A percentile compares a stretch with the other conserved stretches of the same genome.
Evolutionary conservation across 306 rosid species (phyloP).

Genomic region (Cucumis melo): DNA sequence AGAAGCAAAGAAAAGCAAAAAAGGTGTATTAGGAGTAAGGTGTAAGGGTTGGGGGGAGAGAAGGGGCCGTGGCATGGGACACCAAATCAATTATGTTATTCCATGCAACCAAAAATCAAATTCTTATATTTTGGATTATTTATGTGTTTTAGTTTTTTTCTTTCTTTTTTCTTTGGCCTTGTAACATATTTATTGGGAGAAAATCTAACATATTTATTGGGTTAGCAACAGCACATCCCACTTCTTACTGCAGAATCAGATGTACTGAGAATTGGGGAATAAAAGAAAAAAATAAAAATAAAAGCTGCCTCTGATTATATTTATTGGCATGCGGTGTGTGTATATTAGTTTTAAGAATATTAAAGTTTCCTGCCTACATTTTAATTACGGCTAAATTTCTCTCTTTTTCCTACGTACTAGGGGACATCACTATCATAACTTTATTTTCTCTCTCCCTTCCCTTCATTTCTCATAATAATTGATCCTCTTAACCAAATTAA

Average conservation of each 20-base stretch:
- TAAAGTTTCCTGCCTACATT: neutral
- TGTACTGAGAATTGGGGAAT: neutral
- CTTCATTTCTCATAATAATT: too few species aligned
- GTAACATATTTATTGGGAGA: too few species aligned
- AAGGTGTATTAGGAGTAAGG: neutral
- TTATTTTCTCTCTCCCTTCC: too few species aligned
- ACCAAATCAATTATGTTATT: neutral
- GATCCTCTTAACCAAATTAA: too few species aligned
- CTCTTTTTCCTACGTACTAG: too few species aligned
- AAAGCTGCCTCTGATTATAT: neutral
- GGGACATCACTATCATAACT: too few species aligned
- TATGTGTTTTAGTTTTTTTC: neutral
- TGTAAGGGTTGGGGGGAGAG: neutral
- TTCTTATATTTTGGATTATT: conserved; percentile 1
- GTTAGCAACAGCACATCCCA: neutral
- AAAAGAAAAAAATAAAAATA: neutral
- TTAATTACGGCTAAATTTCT: neutral
- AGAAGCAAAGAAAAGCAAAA: neutral
- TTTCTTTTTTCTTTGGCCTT: too few species aligned
- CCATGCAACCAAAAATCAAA: neutral
- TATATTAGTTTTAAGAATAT: neutral
- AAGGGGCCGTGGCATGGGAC: neutral
- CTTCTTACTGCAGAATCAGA: neutral
- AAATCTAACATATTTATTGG: neutral
- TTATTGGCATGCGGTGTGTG: neutral